A percentile compares a stretch with the other conserved stretches of the same genome.
phyloP scores from a whole-genome alignment of 2,329 filamentous ascomycete species.

The Byssoonygena ceratinophila region DNA sequence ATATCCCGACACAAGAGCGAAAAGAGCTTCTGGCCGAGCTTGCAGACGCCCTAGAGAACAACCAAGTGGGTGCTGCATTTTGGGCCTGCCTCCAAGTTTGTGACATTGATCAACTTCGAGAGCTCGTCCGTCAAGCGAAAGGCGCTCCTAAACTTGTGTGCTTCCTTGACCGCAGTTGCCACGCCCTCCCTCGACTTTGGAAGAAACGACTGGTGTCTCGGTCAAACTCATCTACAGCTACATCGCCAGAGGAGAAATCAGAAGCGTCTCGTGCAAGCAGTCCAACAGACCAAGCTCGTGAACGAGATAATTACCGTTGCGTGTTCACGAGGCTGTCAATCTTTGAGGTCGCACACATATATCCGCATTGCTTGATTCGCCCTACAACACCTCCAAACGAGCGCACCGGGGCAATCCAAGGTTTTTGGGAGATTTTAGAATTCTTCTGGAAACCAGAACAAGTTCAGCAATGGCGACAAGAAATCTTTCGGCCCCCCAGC shows the following conservation, averaged over 20 bases:
- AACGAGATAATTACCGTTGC: background rate
- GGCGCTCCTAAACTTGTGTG: background rate
- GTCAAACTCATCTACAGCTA: background rate
- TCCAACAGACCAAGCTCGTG: background rate
- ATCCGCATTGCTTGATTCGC: background rate
- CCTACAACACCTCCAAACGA: background rate
- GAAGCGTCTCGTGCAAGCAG: background rate
- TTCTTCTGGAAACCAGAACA: background rate
- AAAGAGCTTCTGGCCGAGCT: background rate
- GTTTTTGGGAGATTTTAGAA: background rate
- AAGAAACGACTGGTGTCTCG: background rate
- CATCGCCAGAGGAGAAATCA: background rate
- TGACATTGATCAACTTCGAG: background rate
- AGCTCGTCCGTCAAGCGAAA: background rate
- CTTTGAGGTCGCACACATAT: background rate
- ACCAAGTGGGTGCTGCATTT: background rate
- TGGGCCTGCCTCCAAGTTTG: background rate
- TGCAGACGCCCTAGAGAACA: background rate
- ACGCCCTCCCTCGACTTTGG: background rate
- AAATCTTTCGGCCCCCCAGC: background rate
- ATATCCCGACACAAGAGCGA: background rate
- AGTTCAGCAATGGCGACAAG: background rate
- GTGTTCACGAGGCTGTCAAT: background rate
- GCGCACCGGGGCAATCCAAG: background rate
- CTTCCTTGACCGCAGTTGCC: background rate